Evolutionary conservation across 2,329 filamentous ascomycete genomes (phyloP).

Genomic region (Hypoxylon sp.): DNA sequence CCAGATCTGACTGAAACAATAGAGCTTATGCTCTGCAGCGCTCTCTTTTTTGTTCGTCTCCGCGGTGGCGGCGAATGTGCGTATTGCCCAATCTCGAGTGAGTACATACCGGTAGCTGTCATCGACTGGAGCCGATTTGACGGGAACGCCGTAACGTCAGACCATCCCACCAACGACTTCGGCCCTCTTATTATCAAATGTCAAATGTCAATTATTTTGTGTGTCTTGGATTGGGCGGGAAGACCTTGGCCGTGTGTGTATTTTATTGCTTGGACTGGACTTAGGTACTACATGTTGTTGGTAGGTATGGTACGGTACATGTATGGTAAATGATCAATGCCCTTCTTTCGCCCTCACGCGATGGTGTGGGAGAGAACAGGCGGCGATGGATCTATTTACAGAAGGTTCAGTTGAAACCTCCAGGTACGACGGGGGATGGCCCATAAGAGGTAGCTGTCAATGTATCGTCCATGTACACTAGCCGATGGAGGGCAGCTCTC

Average conservation of each 20-base stretch:
- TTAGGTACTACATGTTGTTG: no score
- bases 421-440: slow-evolving; percentile 38
- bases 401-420: slow-evolving; percentile 39
- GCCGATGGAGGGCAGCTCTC: slow-evolving; percentile 33
- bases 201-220: no score
- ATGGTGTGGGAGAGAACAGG: slow-evolving; percentile 16
- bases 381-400: slow-evolving; percentile 38
- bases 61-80: slow-evolving; percentile 43
- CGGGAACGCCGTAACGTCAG: slow-evolving; percentile 43
- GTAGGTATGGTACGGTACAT: not conserved
- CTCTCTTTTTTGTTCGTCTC: slow-evolving; percentile 40
- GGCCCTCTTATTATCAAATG: slow-evolving; percentile 3
- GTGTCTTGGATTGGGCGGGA: not conserved
- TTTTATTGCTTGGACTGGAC: no score
- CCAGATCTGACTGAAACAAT: slow-evolving; percentile 54
- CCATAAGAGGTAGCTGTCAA: slow-evolving; percentile 40
- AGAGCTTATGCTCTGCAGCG: slow-evolving; percentile 45
- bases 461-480: slow-evolving; percentile 39
- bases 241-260: no score
- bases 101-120: slow-evolving; percentile 29
- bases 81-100: slow-evolving; percentile 35
- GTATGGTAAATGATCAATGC: not conserved
- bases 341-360: not conserved
- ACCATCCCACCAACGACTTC: slow-evolving; percentile 38
- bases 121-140: slow-evolving; percentile 39